phyloP scores from a whole-genome alignment of 2,329 filamentous ascomycete genomes.

The Calonectria pseudoturangicola region DNA sequence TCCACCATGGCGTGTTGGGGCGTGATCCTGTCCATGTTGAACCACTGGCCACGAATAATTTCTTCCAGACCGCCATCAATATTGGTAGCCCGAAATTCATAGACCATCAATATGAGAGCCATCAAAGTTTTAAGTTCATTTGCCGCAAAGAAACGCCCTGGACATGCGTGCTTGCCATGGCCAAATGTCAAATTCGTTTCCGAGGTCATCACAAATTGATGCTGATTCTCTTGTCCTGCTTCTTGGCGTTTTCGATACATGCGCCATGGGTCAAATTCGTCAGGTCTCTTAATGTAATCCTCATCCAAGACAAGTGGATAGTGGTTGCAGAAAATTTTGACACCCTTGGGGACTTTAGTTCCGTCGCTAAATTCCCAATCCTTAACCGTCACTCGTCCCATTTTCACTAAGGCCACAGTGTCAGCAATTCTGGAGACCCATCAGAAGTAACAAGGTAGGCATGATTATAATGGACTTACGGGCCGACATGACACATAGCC shows the following conservation, averaged over 20 bases:
- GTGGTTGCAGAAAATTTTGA: conserved; percentile 13
- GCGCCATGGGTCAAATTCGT: conserved; percentile 25
- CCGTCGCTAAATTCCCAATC: conserved; percentile 11
- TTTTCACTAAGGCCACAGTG: not conserved
- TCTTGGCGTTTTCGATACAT: conserved; percentile 27
- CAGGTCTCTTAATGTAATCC: not conserved
- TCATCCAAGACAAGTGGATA: conserved; percentile 2
- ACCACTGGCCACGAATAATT: conserved; percentile 10
- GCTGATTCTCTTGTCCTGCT: conserved; percentile 28
- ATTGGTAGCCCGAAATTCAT: not conserved
- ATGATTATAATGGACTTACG: not conserved
- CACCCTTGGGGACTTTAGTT: conserved; percentile 2
- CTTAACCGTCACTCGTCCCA: conserved; percentile 10
- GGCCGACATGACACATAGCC: conserved; percentile 9
- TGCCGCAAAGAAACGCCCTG: conserved; percentile 1
- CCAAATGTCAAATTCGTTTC: conserved; percentile 28
- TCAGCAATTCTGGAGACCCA: not conserved
- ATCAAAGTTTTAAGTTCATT: conserved; percentile 13
- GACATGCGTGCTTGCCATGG: conserved; percentile 5
- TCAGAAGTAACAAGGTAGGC: no score
- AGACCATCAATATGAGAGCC: conserved; percentile 6
- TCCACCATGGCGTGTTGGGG: not conserved
- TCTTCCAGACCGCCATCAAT: conserved; percentile 1
- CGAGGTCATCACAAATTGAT: conserved; percentile 28
- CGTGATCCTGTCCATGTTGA: conserved; percentile 3